Base-by-base conservation (phyloP, 2,329 filamentous ascomycete species). In the Talaromyces sp. region DNA sequence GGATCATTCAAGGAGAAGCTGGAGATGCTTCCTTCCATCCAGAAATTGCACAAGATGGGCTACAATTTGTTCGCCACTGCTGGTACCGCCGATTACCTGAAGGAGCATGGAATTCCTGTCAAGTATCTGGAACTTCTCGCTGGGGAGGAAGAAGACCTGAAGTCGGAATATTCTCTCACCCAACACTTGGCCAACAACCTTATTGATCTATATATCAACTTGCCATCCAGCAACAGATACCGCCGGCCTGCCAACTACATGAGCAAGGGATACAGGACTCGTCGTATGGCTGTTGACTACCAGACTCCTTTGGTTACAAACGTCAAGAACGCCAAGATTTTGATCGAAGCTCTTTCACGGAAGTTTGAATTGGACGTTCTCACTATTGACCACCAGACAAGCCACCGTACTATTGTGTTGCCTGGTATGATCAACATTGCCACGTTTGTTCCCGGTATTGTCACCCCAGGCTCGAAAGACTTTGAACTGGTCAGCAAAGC, bases 211-310 rank as follows among this genome's bases (percentile, higher is more conserved):
- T 99, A 99, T 81, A 97, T 99, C 87, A 99, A 99, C 78, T 78
- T 99, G 77, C 95, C 95, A n/a, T 98, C 95, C 13, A 96, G 86
- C 85, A 99, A 99, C 82, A 91, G 93, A 76, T 99, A 96, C 84
- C 87, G 95, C 69, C 88, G 95, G 67, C 95, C 95, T 33, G 95
- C 95, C 70, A 99, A 92, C 82, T 99, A 98, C 80, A 96, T 99
- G 89, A 96, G 91, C 78, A 95, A 95, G 80, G 95, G 95, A 63
- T 99, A 99, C 80, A 89, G 91, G 72, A 98, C 95, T 60, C 88
- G 95, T 75, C 88, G 95, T 76, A 97, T 99, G 93, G 95, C 95
- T 39, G 95, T 99, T 49, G 95, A 97, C 78, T 91, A 97, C 80
- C 93, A 98, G 80, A 96, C 95, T 59, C 95, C 95, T 62, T 82